Conservation (phyloP, 176 grass and related monocot genomes). For the Typha latifolia region DNA sequence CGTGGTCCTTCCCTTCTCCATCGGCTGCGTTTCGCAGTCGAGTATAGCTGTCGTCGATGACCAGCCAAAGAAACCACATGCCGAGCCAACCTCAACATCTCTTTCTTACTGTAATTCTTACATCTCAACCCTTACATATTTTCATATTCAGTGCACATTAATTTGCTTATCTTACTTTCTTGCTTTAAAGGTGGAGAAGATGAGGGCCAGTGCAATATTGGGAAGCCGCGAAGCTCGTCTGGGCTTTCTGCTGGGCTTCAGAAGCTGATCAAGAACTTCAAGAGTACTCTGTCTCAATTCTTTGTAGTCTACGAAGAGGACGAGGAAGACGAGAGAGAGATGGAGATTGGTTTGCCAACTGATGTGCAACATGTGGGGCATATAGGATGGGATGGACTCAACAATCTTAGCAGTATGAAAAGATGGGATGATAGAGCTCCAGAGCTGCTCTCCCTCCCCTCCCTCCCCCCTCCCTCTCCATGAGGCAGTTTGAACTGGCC, state of each 20-base stretch:
- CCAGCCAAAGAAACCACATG: constrained; percentile 32
- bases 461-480: constrained; percentile 64
- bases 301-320: constrained; percentile 32
- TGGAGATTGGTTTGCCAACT: constrained; percentile 87
- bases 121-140: background rate
- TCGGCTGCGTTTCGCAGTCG: constrained; percentile 78
- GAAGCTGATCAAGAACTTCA: constrained; percentile 69
- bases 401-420: constrained; percentile 36
- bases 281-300: constrained; percentile 48
- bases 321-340: constrained; percentile 42
- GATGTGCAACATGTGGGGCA: constrained; percentile 86
- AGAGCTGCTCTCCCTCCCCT: constrained; percentile 52
- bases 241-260: constrained; percentile 29
- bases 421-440: constrained; percentile 32
- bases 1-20: constrained; percentile 65
- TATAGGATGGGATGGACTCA: constrained; percentile 71
- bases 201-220: constrained; percentile 3
- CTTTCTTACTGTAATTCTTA: no score
- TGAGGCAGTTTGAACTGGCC: constrained; percentile 61
- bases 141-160: background rate
- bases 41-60: constrained; percentile 45
- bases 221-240: background rate
- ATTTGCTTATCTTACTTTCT: background rate
- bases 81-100: constrained; percentile 13
- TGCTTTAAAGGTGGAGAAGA: constrained; percentile 1